A percentile compares a stretch with the other conserved stretches of the same genome.
These are phyloP conservation scores for Myxozyma vanderwaltii DNA, from an alignment of 805 yeast species.

Conservation along the genomic window DNA sequence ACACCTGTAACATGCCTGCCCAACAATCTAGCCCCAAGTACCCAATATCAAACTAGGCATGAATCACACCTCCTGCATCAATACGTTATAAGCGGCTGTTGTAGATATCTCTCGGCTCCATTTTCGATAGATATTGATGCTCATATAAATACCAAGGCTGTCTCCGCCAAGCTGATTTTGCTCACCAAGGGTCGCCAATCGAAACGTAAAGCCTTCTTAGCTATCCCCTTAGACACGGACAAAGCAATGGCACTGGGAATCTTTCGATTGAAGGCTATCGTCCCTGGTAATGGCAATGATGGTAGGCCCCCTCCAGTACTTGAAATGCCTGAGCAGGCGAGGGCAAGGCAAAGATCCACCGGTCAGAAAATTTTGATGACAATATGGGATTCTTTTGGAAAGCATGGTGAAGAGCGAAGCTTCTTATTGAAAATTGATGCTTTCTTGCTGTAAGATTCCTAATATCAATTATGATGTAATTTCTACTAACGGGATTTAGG, in stretches of 20 bases:
- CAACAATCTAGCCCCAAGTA: too few relatives aligned
- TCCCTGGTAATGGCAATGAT: slow-evolving; percentile 7
- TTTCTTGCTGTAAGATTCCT: slow-evolving; percentile 14
- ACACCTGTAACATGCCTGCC: too few relatives aligned
- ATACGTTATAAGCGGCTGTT: too few relatives aligned
- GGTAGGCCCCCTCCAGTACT: slow-evolving; percentile 8
- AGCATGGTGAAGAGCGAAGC: slow-evolving; percentile 22
- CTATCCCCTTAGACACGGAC: background rate
- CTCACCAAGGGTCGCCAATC: background rate
- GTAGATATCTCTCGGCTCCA: too few relatives aligned
- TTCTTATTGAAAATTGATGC: slow-evolving; percentile 20
- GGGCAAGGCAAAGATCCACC: background rate
- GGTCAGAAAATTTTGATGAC: slow-evolving; percentile 4
- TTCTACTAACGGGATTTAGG: background rate
- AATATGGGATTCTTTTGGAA: slow-evolving; percentile 22
- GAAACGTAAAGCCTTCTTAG: background rate
- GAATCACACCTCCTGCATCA: too few relatives aligned
- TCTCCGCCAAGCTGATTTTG: background rate
- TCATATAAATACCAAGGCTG: too few relatives aligned
- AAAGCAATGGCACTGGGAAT: background rate
- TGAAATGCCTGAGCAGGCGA: slow-evolving; percentile 5
- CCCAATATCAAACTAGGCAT: too few relatives aligned
- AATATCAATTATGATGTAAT: background rate
- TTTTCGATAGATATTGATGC: too few relatives aligned
- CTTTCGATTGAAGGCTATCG: background rate